Percentiles rank a stretch among this genome's conserved stretches.
These are phyloP conservation scores for Castanea mollissima DNA, from an alignment of 306 rosid genomes.

Conservation along the genomic window DNA sequence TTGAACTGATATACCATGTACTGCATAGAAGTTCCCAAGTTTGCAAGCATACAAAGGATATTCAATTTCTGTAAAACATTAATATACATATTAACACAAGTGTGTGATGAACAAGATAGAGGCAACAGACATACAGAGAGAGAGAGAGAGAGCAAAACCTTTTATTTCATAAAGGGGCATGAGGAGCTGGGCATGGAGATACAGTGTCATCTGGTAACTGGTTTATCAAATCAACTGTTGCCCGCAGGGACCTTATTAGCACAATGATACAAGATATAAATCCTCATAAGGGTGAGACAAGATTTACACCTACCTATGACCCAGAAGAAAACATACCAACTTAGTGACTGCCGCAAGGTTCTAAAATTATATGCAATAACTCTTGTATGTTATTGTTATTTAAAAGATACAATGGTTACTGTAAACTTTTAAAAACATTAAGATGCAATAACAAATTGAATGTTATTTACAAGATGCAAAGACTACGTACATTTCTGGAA, in stretches of 20 bases:
- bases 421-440: too few species aligned
- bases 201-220: constrained; percentile 76
- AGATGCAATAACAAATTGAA: too few species aligned
- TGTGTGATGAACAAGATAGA: neutral
- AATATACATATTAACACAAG: constrained; percentile 5
- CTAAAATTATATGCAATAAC: too few species aligned
- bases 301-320: too few species aligned
- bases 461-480: too few species aligned
- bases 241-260: constrained; percentile 34
- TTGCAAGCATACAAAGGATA: neutral
- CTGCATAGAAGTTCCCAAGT: constrained; percentile 8
- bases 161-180: constrained; percentile 74
- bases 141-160: constrained; percentile 28
- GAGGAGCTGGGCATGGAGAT: constrained; percentile 89
- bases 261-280: too few species aligned
- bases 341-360: too few species aligned
- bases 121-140: neutral
- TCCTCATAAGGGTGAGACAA: too few species aligned
- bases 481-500: too few species aligned
- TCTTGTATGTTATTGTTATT: too few species aligned
- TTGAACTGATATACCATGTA: constrained; percentile 24
- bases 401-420: too few species aligned
- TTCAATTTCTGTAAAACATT: constrained; percentile 17
- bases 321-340: too few species aligned
- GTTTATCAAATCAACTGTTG: constrained; percentile 51